phyloP scores from a whole-genome alignment of 164 flowering plant species.

The Chloranthus sessilifolius region DNA sequence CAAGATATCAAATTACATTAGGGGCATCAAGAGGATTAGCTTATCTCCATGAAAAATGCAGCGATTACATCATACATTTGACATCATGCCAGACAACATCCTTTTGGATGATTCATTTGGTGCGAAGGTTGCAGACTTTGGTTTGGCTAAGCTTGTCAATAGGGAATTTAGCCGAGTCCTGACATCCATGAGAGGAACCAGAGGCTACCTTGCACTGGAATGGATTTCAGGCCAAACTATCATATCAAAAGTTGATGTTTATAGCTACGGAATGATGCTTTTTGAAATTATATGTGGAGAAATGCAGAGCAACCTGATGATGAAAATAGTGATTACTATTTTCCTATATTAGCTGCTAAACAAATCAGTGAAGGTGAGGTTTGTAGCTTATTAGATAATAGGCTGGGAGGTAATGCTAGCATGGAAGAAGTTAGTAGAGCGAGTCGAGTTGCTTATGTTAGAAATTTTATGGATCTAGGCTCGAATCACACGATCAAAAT shows the following conservation, averaged over 20 bases:
- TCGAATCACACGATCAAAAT: too few relatives aligned
- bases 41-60: slow-evolving; percentile 54
- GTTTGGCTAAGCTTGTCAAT: slow-evolving; percentile 52
- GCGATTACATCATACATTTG: slow-evolving; percentile 52
- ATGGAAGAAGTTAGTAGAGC: slow-evolving; percentile 31
- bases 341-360: slow-evolving; percentile 37
- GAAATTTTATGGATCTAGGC: too few relatives aligned
- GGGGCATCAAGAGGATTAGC: slow-evolving; percentile 43
- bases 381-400: slow-evolving; percentile 22
- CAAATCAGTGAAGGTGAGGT: slow-evolving; percentile 24
- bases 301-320: slow-evolving; percentile 25
- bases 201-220: slow-evolving; percentile 58
- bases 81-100: slow-evolving; percentile 61
- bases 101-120: slow-evolving; percentile 32
- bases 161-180: slow-evolving; percentile 47
- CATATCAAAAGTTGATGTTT: slow-evolving; percentile 50
- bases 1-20: slow-evolving; percentile 45
- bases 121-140: slow-evolving; percentile 56
- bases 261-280: slow-evolving; percentile 57
- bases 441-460: slow-evolving; percentile 40
- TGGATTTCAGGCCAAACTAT: slow-evolving; percentile 52
- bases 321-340: slow-evolving; percentile 22
- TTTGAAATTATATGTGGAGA: slow-evolving; percentile 39
- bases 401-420: slow-evolving; percentile 29
- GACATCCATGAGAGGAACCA: slow-evolving; percentile 56